Evolutionary conservation across 495 filamentous ascomycete genomes (phyloP).

Genomic region (Penicillium diatomitis): DNA sequence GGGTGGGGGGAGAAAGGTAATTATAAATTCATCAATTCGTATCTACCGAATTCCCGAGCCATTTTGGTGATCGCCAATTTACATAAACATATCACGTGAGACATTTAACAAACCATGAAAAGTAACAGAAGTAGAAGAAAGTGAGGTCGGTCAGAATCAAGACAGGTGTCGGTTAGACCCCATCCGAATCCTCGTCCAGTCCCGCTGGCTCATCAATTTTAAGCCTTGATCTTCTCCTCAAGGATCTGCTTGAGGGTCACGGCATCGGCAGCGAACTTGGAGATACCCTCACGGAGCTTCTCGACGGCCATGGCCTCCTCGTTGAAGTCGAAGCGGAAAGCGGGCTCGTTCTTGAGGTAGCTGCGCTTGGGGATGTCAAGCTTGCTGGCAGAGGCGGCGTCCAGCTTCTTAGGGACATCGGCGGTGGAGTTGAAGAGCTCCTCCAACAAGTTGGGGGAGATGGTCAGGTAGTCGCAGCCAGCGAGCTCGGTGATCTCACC

Average conservation of each 20-base stretch:
- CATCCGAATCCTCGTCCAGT: background rate
- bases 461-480: slow-evolving; percentile 98
- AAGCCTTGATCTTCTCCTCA: slow-evolving; percentile 67
- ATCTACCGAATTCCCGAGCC: slow-evolving; percentile 27
- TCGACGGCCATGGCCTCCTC: slow-evolving; percentile 98
- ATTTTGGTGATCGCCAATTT: slow-evolving; percentile 24
- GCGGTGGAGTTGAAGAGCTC: slow-evolving; percentile 75
- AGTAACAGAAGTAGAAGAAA: slow-evolving; percentile 4
- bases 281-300: slow-evolving; percentile 98
- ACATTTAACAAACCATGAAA: slow-evolving; percentile 7
- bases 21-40: slow-evolving; percentile 27
- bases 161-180: too few species aligned
- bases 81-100: slow-evolving; percentile 8
- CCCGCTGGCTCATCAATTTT: slow-evolving; percentile 11
- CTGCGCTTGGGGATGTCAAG: slow-evolving; percentile 78
- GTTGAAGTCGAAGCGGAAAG: slow-evolving; percentile 99
- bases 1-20: background rate
- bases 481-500: slow-evolving; percentile 97
- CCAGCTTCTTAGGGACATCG: slow-evolving; percentile 86
- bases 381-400: slow-evolving; percentile 49
- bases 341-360: slow-evolving; percentile 82
- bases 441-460: slow-evolving; percentile 91
- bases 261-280: slow-evolving; percentile 95
- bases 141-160: too few species aligned
- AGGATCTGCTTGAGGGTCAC: slow-evolving; percentile 88